Evolutionary conservation across 2,329 filamentous ascomycete species (phyloP), one percentile per base, ranked within the genome.

Genomic region (Aspergillus amoenus): DNA sequence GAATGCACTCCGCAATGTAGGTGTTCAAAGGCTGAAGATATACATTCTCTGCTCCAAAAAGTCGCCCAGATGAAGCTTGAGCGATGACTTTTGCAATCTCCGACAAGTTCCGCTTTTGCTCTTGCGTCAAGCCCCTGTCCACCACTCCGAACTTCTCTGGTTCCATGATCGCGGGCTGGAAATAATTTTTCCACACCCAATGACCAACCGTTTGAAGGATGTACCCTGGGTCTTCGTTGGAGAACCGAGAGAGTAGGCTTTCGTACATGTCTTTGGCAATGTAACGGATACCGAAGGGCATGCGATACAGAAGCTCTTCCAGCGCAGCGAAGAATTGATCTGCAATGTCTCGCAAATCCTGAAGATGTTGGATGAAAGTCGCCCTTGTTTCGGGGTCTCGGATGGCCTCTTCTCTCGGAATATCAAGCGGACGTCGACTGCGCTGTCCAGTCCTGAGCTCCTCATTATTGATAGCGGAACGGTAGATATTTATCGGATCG

Each of bases 401-500:
- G 72, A 99, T 97, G n/a, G 94, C 94, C 65, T 95, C 83, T 71
- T 99, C 94, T 61, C 93, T 86, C 0, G 91, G 89, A 34, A 99
- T 88, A 64, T 97, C 92, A 13, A 91, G 85, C 34, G 87, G 89
- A 61, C 94, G 84, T 49, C 84, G 84, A 71, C 93, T 96, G 18
- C 91, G 86, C 63, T 87, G 86, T 4, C 94, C 94, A 0, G 94
- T 99, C 17, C 91, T 88, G 22, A 99, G 85, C 76, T 99, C 94
- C 74, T 97, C 93, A 67, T 99, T 96, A 78, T 95, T 97, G 77
- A 99, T 95, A 13, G 91, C 88, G 5, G 92, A 94, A 42, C 90
- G 86, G 76, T 99, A 97, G 56, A 99, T 99, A 66, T 97, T 93
- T 80, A 97, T 88, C 0, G 94, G 94, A 69, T 99, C 94, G 71